phyloP scores from a whole-genome alignment of 495 filamentous ascomycete genomes.

The Talaromyces nanjingensis region DNA sequence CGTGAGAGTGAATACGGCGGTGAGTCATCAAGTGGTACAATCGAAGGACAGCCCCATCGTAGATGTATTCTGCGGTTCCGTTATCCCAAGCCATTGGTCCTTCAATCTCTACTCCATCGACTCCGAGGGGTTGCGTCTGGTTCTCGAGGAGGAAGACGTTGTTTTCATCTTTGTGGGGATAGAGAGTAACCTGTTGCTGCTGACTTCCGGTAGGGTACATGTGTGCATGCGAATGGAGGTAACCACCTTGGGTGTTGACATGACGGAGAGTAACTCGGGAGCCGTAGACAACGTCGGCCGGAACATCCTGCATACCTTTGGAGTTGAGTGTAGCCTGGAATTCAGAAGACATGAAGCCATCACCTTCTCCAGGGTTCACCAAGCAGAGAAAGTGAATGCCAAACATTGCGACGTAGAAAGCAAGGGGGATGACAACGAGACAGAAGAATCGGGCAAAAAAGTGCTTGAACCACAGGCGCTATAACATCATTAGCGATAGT shows the following conservation, averaged over 20 bases:
- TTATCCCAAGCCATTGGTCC: slow-evolving; percentile 81
- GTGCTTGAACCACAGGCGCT: slow-evolving; percentile 89
- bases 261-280: slow-evolving; percentile 83
- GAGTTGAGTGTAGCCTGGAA: slow-evolving; percentile 97
- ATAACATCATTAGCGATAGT: slow-evolving; percentile 10
- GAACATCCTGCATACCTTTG: slow-evolving; percentile 90
- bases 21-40: slow-evolving; percentile 79
- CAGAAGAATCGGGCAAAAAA: slow-evolving; percentile 88
- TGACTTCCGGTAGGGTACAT: slow-evolving; percentile 98
- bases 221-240: slow-evolving; percentile 90
- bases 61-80: slow-evolving; percentile 58
- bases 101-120: slow-evolving; percentile 64
- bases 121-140: slow-evolving; percentile 80
- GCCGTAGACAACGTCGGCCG: slow-evolving; percentile 84
- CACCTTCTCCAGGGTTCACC: slow-evolving; percentile 89
- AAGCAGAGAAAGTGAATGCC: slow-evolving; percentile 91
- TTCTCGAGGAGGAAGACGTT: slow-evolving; percentile 93
- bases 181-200: slow-evolving; percentile 96
- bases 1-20: slow-evolving; percentile 91
- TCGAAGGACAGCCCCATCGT: slow-evolving; percentile 71
- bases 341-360: slow-evolving; percentile 99
- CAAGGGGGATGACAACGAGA: slow-evolving; percentile 80
- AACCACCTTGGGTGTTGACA: slow-evolving; percentile 94
- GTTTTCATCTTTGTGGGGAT: slow-evolving; percentile 98
- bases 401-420: slow-evolving; percentile 94